Evolutionary conservation across 108 stramenopile species (phyloP).

Genomic region (Cyclostephanos tholiformis): DNA sequence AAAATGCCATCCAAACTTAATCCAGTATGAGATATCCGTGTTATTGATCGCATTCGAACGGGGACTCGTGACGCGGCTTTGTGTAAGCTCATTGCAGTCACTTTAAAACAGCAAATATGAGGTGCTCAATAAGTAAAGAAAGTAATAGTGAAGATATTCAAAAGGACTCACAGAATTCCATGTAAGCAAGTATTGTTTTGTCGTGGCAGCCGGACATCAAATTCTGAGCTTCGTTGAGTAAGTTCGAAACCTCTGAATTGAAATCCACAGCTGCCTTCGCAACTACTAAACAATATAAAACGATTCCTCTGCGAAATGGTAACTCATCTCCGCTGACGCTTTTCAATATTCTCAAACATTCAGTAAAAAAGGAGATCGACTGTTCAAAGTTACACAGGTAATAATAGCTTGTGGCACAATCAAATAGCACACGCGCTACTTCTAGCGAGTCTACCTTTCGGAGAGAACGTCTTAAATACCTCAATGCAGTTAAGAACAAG

Average conservation of each 20-base stretch:
- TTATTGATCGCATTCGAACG: constrained; percentile 30
- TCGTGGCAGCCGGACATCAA: constrained; percentile 28
- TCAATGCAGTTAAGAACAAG: constrained; percentile 45
- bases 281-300: constrained; percentile 32
- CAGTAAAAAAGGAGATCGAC: constrained; percentile 37
- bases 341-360: constrained; percentile 42
- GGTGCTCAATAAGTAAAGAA: not conserved
- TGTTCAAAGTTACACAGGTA: constrained; percentile 50
- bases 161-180: constrained; percentile 20
- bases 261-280: constrained; percentile 16
- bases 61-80: constrained; percentile 29
- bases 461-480: constrained; percentile 37
- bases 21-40: constrained; percentile 15
- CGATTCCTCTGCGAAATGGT: constrained; percentile 32
- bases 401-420: constrained; percentile 53
- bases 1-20: constrained; percentile 13
- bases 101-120: not conserved
- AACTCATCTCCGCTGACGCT: not conserved
- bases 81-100: constrained; percentile 25
- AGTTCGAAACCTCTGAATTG: constrained; percentile 21
- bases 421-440: constrained; percentile 47
- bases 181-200: constrained; percentile 36
- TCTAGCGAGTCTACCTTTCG: constrained; percentile 42
- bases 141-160: not conserved
- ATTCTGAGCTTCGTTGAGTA: constrained; percentile 34